These are phyloP conservation scores for Thielaviopsis ethacetica DNA, from an alignment of 2,329 filamentous ascomycete species.

Conservation along the genomic window DNA sequence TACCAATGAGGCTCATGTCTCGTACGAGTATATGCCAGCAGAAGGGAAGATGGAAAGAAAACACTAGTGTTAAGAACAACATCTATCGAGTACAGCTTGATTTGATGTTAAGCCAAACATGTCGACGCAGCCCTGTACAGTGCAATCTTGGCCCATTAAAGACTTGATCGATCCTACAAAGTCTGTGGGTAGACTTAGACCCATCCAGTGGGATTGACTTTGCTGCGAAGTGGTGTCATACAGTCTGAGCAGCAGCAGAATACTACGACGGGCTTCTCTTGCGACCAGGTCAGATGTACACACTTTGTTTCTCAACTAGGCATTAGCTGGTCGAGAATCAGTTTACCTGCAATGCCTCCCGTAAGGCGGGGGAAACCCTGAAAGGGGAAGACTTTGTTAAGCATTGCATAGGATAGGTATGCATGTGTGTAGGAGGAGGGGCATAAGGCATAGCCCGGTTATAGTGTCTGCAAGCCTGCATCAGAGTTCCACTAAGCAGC, in stretches of 20 bases:
- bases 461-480: not conserved
- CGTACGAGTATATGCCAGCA: no score
- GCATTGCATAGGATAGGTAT: not conserved
- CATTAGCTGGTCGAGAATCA: not conserved
- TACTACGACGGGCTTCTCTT: not conserved
- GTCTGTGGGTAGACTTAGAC: not conserved
- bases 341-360: not conserved
- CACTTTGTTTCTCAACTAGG: not conserved
- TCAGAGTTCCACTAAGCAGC: not conserved
- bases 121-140: not conserved
- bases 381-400: not conserved
- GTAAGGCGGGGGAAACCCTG: not conserved
- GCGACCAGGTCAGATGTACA: not conserved
- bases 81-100: no score
- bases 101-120: not conserved
- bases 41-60: no score
- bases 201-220: not conserved
- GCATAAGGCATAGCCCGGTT: not conserved
- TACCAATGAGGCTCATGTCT: no score
- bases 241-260: not conserved
- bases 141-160: not conserved
- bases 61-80: no score
- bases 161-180: not conserved
- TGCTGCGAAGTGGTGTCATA: not conserved
- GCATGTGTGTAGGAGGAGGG: not conserved